These are phyloP conservation scores for Selaginella moellendorffii DNA, from an alignment of 75 land plant species.

Conservation along the genomic window DNA sequence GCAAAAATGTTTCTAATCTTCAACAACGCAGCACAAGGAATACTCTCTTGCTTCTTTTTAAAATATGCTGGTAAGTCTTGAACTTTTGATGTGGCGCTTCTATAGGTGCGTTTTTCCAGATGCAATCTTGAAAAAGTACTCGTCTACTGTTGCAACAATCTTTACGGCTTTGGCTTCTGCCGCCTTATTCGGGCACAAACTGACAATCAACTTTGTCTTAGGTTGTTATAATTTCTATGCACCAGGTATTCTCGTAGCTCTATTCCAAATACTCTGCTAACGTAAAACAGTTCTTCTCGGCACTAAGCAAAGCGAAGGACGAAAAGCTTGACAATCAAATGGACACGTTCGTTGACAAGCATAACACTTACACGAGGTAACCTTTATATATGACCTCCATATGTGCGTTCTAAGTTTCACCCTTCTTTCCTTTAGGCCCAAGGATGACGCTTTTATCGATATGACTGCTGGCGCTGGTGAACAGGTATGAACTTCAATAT, in stretches of 20 bases:
- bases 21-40: conserved; percentile 99
- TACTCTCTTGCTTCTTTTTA: conserved; percentile 88
- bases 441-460: conserved; percentile 54
- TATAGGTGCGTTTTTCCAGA: too few species aligned
- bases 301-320: conserved; percentile 57
- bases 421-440: conserved; percentile 35
- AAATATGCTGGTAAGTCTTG: conserved; percentile 81
- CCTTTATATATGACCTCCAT: neutral
- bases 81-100: conserved; percentile 11
- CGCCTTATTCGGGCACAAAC: conserved; percentile 65
- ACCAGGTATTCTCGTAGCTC: conserved; percentile 87
- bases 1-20: conserved; percentile 84
- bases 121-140: conserved; percentile 94
- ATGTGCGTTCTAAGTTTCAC: neutral
- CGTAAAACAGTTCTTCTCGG: conserved; percentile 56
- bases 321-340: conserved; percentile 15
- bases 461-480: conserved; percentile 49
- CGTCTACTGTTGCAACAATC: conserved; percentile 97
- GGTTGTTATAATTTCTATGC: conserved; percentile 99
- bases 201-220: conserved; percentile 83
- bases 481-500: conserved; percentile 22
- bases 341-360: neutral
- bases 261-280: too few species aligned
- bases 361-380: neutral
- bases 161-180: conserved; percentile 97